phyloP scores from a whole-genome alignment of 495 filamentous ascomycete species.

The Jackrogersella multiformis region DNA sequence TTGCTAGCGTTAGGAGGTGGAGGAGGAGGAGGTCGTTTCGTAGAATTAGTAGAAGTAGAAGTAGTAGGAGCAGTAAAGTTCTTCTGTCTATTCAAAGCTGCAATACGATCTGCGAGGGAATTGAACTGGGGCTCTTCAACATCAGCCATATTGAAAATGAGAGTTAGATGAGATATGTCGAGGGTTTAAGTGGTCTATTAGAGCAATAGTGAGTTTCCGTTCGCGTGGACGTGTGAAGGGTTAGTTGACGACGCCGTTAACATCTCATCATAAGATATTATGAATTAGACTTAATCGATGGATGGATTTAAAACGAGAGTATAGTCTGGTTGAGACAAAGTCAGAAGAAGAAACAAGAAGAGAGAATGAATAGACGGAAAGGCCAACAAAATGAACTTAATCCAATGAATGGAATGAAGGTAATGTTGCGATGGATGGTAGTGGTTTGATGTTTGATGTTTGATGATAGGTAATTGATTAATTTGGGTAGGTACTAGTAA shows the following conservation, averaged over 20 bases:
- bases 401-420: background rate
- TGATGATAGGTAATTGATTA: background rate
- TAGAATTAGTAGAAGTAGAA: constrained; percentile 45
- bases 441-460: constrained; percentile 8
- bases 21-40: constrained; percentile 59
- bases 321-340: background rate
- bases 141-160: constrained; percentile 57
- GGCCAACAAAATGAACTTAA: background rate
- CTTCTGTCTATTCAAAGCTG: constrained; percentile 62
- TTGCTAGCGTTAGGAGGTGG: constrained; percentile 52
- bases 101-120: constrained; percentile 64
- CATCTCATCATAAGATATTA: background rate
- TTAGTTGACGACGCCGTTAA: background rate
- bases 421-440: background rate
- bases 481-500: too few species aligned
- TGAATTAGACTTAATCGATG: background rate
- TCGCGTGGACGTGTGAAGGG: background rate
- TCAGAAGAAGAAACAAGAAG: background rate
- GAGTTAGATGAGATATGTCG: background rate
- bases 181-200: background rate
- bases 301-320: constrained; percentile 5
- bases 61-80: constrained; percentile 55
- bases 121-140: constrained; percentile 64
- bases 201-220: background rate
- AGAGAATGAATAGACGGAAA: background rate